Percentiles rank a stretch among this genome's conserved stretches.
These are phyloP conservation scores for Annona squamosa DNA, from an alignment of 164 flowering plant genomes.

Conservation along the genomic window DNA sequence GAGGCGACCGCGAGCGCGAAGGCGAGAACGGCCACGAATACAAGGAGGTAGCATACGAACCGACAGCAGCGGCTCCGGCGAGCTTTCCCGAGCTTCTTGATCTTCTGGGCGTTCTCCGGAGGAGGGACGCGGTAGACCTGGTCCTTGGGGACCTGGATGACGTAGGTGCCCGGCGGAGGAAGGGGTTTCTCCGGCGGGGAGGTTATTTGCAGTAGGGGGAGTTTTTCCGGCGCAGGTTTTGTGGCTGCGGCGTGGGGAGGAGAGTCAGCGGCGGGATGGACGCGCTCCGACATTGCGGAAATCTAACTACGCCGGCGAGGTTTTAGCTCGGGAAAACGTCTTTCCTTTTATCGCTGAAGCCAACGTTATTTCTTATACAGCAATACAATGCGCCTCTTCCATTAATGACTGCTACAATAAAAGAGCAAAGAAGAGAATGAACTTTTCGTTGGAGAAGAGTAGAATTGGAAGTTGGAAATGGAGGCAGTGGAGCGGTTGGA, in stretches of 20 bases:
- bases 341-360: neutral
- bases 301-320: neutral
- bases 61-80: constrained; percentile 30
- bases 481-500: neutral
- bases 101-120: constrained; percentile 49
- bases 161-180: constrained; percentile 57
- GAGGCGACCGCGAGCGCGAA: constrained; percentile 39
- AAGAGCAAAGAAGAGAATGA: neutral
- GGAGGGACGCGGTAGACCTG: constrained; percentile 76
- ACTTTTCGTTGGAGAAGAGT: neutral
- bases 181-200: constrained; percentile 7
- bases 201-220: neutral
- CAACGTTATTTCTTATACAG: too few relatives aligned
- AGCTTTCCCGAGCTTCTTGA: constrained; percentile 18
- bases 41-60: constrained; percentile 41
- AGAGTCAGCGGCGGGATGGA: constrained; percentile 9
- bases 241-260: neutral
- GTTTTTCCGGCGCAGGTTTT: neutral
- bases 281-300: constrained; percentile 15
- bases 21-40: constrained; percentile 19
- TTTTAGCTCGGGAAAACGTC: neutral
- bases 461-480: neutral
- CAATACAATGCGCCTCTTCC: too few relatives aligned
- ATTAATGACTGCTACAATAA: neutral
- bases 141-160: constrained; percentile 83